phyloP scores from a whole-genome alignment of 352 stramenopile species.

The Globisporangium paddicum region DNA sequence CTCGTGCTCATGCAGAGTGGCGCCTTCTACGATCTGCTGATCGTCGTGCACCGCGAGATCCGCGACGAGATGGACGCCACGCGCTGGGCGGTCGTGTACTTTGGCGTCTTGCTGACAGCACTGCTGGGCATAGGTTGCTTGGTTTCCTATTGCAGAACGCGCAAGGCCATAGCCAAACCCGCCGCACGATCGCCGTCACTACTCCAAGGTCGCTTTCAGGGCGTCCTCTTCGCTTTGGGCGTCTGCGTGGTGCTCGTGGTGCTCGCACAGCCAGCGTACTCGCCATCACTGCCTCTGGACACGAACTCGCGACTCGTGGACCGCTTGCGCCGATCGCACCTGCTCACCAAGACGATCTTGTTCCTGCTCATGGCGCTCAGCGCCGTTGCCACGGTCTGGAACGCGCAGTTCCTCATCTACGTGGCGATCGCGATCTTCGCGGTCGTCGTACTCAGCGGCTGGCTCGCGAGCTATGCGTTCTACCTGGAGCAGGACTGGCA shows the following conservation, averaged over 20 bases:
- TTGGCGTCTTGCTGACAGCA: constrained; percentile 14
- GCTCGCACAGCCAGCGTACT: constrained; percentile 25
- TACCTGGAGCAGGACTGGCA: constrained; percentile 47
- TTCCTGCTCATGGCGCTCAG: constrained; percentile 49
- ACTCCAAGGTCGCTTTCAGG: constrained; percentile 31
- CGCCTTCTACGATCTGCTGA: constrained; percentile 19
- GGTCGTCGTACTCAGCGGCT: constrained; percentile 21
- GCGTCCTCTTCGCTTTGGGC: constrained; percentile 22
- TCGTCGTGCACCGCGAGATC: constrained; percentile 15
- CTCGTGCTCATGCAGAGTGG: constrained; percentile 39
- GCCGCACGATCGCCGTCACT: neutral
- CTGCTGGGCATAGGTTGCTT: constrained; percentile 5
- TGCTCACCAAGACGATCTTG: constrained; percentile 45
- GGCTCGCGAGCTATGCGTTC: constrained; percentile 17
- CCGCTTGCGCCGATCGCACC: constrained; percentile 22
- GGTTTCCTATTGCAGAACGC: constrained; percentile 23
- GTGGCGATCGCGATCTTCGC: constrained; percentile 22
- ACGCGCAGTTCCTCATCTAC: constrained; percentile 50
- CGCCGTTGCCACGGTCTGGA: constrained; percentile 47
- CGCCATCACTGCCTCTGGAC: constrained; percentile 7
- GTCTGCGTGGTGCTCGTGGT: constrained; percentile 31
- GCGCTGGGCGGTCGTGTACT: constrained; percentile 25
- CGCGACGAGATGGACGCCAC: constrained; percentile 13
- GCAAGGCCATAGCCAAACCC: neutral
- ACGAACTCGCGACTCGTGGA: constrained; percentile 14